Percentiles rank a stretch among this genome's conserved stretches.
Conservation (phyloP, 371 early-diverging fungal species). For the Capillidium rhysosporum region DNA sequence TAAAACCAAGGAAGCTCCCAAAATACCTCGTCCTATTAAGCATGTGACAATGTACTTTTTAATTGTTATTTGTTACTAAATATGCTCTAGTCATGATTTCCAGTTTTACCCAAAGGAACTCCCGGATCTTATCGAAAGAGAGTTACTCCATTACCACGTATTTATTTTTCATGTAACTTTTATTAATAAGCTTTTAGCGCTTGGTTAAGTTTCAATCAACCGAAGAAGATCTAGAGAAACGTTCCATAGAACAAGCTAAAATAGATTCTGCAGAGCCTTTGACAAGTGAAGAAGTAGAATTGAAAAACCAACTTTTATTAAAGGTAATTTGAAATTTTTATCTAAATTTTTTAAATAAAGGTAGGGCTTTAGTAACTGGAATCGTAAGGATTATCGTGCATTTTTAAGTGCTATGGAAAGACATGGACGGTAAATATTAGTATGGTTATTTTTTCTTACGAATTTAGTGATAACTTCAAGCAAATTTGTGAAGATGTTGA, state of each 20-base stretch:
- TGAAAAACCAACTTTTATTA: slow-evolving; percentile 52
- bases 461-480: slow-evolving; percentile 30
- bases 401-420: slow-evolving; percentile 83
- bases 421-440: slow-evolving; percentile 47
- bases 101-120: slow-evolving; percentile 84
- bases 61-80: slow-evolving; percentile 8
- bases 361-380: slow-evolving; percentile 86
- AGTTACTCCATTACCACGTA: slow-evolving; percentile 33
- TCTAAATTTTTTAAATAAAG: not conserved
- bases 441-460: not conserved
- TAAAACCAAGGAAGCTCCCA: slow-evolving; percentile 24
- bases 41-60: slow-evolving; percentile 21
- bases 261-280: slow-evolving; percentile 76
- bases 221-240: slow-evolving; percentile 35
- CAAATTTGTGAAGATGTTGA: slow-evolving; percentile 70
- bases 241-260: slow-evolving; percentile 55
- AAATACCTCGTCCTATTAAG: slow-evolving; percentile 39
- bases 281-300: slow-evolving; percentile 68
- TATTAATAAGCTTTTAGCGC: no score
- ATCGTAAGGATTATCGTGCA: slow-evolving; percentile 72
- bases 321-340: slow-evolving; percentile 13
- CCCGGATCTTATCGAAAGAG: slow-evolving; percentile 61
- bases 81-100: slow-evolving; percentile 38
- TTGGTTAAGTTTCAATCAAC: no score
- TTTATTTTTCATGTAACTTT: no score